These are phyloP conservation scores for Talaromyces sp. DNA, from an alignment of 2,329 filamentous ascomycete genomes.

Conservation along the genomic window DNA sequence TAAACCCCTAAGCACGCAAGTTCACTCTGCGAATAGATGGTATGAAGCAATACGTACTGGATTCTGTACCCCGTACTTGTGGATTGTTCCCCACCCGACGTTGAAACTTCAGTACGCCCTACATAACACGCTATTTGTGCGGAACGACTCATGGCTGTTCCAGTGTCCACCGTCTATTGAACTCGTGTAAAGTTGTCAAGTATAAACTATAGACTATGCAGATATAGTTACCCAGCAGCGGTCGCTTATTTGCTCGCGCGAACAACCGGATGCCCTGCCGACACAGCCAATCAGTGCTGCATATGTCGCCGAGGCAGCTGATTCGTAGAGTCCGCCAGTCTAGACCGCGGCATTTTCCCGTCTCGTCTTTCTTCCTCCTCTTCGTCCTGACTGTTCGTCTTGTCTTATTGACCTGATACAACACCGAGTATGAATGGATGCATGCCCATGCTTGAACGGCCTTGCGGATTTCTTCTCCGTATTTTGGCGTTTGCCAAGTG, in stretches of 20 bases:
- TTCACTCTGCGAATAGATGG: too few relatives aligned
- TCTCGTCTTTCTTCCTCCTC: background rate
- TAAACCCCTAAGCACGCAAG: background rate
- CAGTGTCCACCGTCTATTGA: constrained; percentile 1
- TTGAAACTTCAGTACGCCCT: background rate
- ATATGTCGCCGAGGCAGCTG: background rate
- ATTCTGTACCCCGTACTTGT: background rate
- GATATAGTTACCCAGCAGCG: background rate
- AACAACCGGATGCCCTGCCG: background rate
- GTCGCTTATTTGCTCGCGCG: constrained; percentile 6
- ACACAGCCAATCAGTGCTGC: background rate
- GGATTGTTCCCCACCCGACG: background rate
- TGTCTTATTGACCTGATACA: background rate
- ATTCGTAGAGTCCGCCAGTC: background rate
- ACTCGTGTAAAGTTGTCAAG: background rate
- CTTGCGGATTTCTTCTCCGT: background rate
- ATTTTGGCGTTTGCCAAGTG: background rate
- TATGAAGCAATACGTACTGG: background rate
- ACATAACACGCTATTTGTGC: background rate
- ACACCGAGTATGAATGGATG: background rate
- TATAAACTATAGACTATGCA: background rate
- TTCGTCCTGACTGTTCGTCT: background rate
- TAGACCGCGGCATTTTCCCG: constrained; percentile 1
- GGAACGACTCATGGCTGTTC: background rate
- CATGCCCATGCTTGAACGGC: too few relatives aligned